Evolutionary conservation across 352 stramenopile genomes (phyloP), one percentile per base, ranked within the genome.

Genomic region (Phytophthora parvispora): DNA sequence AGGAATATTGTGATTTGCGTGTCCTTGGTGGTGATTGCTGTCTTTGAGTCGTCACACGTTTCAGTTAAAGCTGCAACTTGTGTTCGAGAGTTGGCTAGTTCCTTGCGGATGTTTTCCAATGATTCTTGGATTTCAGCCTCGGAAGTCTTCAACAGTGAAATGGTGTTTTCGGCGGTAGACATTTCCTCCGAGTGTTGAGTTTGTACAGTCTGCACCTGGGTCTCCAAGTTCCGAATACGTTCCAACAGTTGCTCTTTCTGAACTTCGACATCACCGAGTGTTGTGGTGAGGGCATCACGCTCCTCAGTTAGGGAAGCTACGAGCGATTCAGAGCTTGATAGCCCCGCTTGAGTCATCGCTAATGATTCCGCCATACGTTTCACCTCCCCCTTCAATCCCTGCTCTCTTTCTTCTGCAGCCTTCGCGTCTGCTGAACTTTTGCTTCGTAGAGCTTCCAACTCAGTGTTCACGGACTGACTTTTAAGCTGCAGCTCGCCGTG

Each of bases 401-500:
- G 53, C 2, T 63, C 15, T 13, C n/a, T 52, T 60, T 72, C 36
- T 22, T 81, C 64, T 49, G 61, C 64, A 64, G 56, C 42, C 50
- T 69, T 29, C 48, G 64, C 58, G 57, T 78, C 57, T 20, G 36
- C 69, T 62, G 32, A 55, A 24, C 50, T 72, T 53, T 67, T 72
- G 8, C 20, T 54, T 49, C 56, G 65, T 43, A 81, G 24, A 42
- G 56, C 47, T 25, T 81, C 64, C 60, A 81, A 24, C 36, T 78
- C 69, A 36, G 73, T 75, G 18, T 25, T 66, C 29, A 73, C 54
- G 16, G 69, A 78, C 58, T 81, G 74, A 58, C 58, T 76, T 45
- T 81, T 78, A 5, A 81, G 63, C 51, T 81, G 69, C 49, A 81
- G 31, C 43, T 81, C 73, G 12, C 73, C 73, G 64, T 81, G 65